These are phyloP conservation scores for Colletotrichum acutatum DNA, from an alignment of 2,329 filamentous ascomycete species.

Conservation along the genomic window DNA sequence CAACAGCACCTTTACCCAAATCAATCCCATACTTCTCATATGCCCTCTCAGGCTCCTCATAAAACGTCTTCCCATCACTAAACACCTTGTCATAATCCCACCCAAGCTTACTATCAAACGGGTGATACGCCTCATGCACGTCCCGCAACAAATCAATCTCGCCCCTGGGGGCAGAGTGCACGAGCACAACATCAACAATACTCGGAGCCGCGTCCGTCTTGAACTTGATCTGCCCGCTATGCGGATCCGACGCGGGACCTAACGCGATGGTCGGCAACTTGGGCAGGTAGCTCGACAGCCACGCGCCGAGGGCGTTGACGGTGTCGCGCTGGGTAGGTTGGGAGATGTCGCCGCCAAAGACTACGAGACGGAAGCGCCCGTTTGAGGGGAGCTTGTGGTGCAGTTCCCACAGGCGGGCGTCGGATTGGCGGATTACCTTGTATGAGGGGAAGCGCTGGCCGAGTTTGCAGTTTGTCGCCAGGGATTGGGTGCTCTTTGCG, in stretches of 20 bases:
- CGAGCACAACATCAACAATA: conserved; percentile 63
- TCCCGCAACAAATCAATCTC: conserved; percentile 61
- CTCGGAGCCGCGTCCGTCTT: conserved; percentile 46
- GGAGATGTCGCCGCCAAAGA: conserved; percentile 71
- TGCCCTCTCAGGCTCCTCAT: conserved; percentile 60
- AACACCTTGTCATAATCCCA: conserved; percentile 69
- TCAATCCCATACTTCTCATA: conserved; percentile 71
- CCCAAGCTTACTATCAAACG: conserved; percentile 46
- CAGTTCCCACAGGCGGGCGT: conserved; percentile 67
- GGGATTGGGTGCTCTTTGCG: conserved; percentile 48
- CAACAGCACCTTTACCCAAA: conserved; percentile 15
- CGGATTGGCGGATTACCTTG: conserved; percentile 69
- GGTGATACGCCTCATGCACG: conserved; percentile 49
- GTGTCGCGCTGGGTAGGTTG: conserved; percentile 52
- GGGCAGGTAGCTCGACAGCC: conserved; percentile 42
- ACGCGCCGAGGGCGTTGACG: conserved; percentile 59
- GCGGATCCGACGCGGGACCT: conserved; percentile 23
- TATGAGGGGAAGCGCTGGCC: conserved; percentile 70
- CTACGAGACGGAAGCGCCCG: conserved; percentile 67
- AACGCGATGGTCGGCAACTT: conserved; percentile 24
- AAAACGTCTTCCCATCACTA: conserved; percentile 63
- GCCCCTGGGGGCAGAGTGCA: conserved; percentile 67
- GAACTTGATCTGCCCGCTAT: conserved; percentile 26
- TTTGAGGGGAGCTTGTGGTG: conserved; percentile 67
- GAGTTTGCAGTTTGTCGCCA: conserved; percentile 57